Evolutionary conservation across 2,329 filamentous ascomycete species (phyloP).

Genomic region (Colletotrichum orchidophilum): DNA sequence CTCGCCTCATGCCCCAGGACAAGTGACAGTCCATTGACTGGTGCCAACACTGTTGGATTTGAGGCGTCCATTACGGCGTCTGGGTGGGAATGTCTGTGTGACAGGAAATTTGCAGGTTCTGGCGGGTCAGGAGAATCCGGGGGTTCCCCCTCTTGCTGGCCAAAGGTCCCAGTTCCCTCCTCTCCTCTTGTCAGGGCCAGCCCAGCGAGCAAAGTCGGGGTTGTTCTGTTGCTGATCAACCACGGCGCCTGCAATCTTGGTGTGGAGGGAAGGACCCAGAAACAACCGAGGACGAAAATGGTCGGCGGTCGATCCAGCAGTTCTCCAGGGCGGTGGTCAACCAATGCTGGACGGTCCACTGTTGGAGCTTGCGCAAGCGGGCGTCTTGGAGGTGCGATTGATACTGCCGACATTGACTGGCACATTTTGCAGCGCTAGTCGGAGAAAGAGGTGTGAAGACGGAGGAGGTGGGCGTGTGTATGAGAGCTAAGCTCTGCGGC

Average conservation of each 20-base stretch:
- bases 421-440: background rate
- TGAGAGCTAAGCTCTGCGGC: background rate
- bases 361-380: conserved; percentile 20
- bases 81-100: background rate
- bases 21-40: conserved; percentile 7
- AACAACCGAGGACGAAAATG: conserved; percentile 10
- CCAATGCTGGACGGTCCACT: conserved; percentile 20
- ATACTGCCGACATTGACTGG: background rate
- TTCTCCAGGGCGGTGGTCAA: conserved; percentile 12
- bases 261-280: conserved; percentile 27
- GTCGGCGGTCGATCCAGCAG: conserved; percentile 15
- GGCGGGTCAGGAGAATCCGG: conserved; percentile 7
- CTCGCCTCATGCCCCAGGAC: background rate
- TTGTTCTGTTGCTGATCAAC: conserved; percentile 13
- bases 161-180: conserved; percentile 8
- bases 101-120: conserved; percentile 10
- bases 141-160: conserved; percentile 16
- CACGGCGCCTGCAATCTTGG: conserved; percentile 11
- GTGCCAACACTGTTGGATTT: conserved; percentile 1
- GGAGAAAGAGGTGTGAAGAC: background rate
- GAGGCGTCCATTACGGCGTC: conserved; percentile 7
- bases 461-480: background rate
- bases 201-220: conserved; percentile 3
- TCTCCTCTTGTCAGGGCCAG: conserved; percentile 7
- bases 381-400: conserved; percentile 10